Evolutionary conservation across 2,329 filamentous ascomycete species (phyloP), one percentile per base, ranked within the genome.

Genomic region (Corinectria fuckeliana): DNA sequence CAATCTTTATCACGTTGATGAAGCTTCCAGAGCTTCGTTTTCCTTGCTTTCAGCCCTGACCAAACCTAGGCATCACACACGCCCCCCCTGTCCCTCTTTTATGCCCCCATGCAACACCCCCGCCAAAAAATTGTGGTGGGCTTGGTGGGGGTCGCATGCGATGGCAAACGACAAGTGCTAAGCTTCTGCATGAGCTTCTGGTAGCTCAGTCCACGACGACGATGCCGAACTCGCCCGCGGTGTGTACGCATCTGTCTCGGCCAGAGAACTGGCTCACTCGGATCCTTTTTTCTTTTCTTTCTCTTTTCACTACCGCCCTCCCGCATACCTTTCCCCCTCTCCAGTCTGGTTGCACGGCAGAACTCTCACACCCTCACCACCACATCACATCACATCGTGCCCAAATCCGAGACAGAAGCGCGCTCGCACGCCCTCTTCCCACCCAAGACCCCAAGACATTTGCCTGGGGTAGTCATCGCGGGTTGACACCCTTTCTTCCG

Each of bases 81-180:
- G 51, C 57, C 53, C 47, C 41, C 28, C 49, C 48, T 60, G 50
- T 50, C 60, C 60, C 61, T 50, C 28, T 56, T 44, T 10, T 21
- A 30, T 52, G 60, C 49, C 58, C 56, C 52, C 44, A 26, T 20
- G 49, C 41, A 16, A 50, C 54, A 60, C 64, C 66, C 67, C 67
- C 64, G 63, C 65, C 53, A 57, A 59, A 50, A 44, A 60, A 36
- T 18, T n/a, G 44, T 48, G 61, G 56, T 66, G 66, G 65, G 32
- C 2, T 60, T 68, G 44, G 63, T 60, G 58, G 67, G 66, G 67
- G 63, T 63, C 52, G 42, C 65, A 56, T 60, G 60, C 52, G 51
- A 49, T 44, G 54, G 56, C 61, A 52, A 25, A 50, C 26, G 21
- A 18, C 30, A 54, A 28, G 34, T 34, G 32, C 41, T 53, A 44